Evolutionary conservation across 140 eudicot genomes (phyloP), one percentile per base, ranked within the genome.

Genomic region (Oenanthe javanica): DNA sequence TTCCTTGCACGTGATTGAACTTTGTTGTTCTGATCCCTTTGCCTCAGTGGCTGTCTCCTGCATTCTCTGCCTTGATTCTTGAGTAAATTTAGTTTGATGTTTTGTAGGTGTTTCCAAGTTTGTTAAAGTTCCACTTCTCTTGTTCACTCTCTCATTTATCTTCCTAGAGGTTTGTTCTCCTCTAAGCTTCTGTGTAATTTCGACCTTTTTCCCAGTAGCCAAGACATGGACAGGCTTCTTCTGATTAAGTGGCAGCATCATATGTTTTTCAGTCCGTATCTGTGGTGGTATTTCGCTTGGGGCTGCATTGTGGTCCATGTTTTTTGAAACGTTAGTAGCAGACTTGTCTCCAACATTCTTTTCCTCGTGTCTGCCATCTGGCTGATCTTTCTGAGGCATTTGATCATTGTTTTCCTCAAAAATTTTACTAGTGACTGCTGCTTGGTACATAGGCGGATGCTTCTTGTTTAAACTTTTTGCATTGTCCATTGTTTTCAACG

Each of bases 71-170:
- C 79, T 87, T n/a, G 76, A 43, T 59, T 86, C 96, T 79, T 86
- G 84, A 76, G 82, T 46, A 55, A 86, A 77, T 27, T 77, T 69
- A 70, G 63, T 84, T 21, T 82, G 84, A 79, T 86, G 82, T 55
- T 88, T 87, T 12, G 59, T 19, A 80, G 88, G 72, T 61, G 85
- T 86, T 78, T 69, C 52, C 80, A 81, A 79, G 45, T 63, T 83
- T 27, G 51, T 81, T 10, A 63, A 64, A 9, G 74, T 83, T 52
- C 81, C 86, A 10, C 82, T 77, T 73, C 85, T 83, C 77, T 79
- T 86, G 43, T 81, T 88, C 75, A 86, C 16, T 25, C 81, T 87
- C 77, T 82, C 88, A 14, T 91, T 90, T 45, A 86, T 84, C 77
- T 85, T 86, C 57, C 72, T 82, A 79, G 81, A 85, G 79, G 73